phyloP scores from a whole-genome alignment of 2,329 filamentous ascomycete species.

The Hymenoscyphus salicellus region DNA sequence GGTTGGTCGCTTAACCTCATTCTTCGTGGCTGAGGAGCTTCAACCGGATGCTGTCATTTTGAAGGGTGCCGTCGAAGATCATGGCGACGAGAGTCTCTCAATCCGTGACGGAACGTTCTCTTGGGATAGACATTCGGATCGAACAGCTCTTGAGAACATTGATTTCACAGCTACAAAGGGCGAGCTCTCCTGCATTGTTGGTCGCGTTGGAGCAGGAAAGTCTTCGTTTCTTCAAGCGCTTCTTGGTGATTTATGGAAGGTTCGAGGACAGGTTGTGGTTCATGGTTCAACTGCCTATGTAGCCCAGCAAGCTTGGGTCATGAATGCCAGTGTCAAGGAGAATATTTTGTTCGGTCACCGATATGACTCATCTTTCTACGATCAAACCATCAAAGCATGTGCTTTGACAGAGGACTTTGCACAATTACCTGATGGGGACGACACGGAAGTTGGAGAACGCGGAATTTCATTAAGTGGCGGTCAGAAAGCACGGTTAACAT shows the following conservation, averaged over 20 bases:
- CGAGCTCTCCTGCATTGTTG: slow-evolving; percentile 88
- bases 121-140: slow-evolving; percentile 81
- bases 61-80: slow-evolving; percentile 66
- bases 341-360: slow-evolving; percentile 96
- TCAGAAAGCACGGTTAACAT: slow-evolving; percentile 88
- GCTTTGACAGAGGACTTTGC: slow-evolving; percentile 87
- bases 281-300: slow-evolving; percentile 86
- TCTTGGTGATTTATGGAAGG: slow-evolving; percentile 88
- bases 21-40: slow-evolving; percentile 83
- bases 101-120: slow-evolving; percentile 87
- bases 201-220: slow-evolving; percentile 91
- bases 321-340: slow-evolving; percentile 95
- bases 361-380: slow-evolving; percentile 91
- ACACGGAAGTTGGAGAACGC: slow-evolving; percentile 93
- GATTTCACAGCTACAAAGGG: slow-evolving; percentile 88
- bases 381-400: slow-evolving; percentile 87
- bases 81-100: slow-evolving; percentile 80
- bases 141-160: slow-evolving; percentile 73
- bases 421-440: slow-evolving; percentile 89
- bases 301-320: slow-evolving; percentile 90
- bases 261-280: slow-evolving; percentile 76
- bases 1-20: slow-evolving; percentile 78
- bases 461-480: slow-evolving; percentile 95
- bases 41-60: slow-evolving; percentile 76
- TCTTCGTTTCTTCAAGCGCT: slow-evolving; percentile 87